phyloP scores from a whole-genome alignment of 345 rosid species.

The Dipteronia sinensis region DNA sequence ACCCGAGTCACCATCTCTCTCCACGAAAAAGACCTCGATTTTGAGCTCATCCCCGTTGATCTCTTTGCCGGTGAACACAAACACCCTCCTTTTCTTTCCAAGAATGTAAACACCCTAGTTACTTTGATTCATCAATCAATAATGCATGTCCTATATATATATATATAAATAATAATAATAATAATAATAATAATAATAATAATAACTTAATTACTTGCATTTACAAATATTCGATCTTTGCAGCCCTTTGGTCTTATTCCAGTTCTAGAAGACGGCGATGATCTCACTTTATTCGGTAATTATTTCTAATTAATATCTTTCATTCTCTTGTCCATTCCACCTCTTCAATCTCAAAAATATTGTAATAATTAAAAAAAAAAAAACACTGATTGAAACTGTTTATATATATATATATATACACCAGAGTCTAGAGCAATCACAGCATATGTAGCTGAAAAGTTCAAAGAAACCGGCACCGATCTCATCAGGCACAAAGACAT shows the following conservation, averaged over 20 bases:
- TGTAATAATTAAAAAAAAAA: too few species aligned
- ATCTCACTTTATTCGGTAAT: conserved; percentile 73
- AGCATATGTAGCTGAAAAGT: conserved; percentile 59
- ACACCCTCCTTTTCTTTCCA: conserved; percentile 58
- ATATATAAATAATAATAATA: too few species aligned
- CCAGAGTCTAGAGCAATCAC: conserved; percentile 86
- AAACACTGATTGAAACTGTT: too few species aligned
- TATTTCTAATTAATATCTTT: neutral
- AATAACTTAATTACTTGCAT: neutral
- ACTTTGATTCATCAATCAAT: neutral
- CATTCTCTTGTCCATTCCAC: neutral
- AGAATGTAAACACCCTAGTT: conserved; percentile 43
- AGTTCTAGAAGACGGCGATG: conserved; percentile 75
- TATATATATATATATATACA: too few species aligned
- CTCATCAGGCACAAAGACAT: conserved; percentile 43
- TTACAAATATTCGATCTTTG: conserved; percentile 15
- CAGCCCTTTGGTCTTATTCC: conserved; percentile 93
- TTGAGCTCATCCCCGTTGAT: conserved; percentile 67
- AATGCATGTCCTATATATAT: neutral
- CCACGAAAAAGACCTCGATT: conserved; percentile 67
- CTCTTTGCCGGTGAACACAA: conserved; percentile 71
- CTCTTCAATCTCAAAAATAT: neutral
- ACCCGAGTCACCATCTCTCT: conserved; percentile 64
- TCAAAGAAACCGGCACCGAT: conserved; percentile 55
- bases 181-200: too few species aligned